A percentile compares a stretch with the other conserved stretches of the same genome.
These are phyloP conservation scores for Trichaptum fuscoviolaceum DNA, from an alignment of 768 basidiomycete species.

Conservation along the genomic window DNA sequence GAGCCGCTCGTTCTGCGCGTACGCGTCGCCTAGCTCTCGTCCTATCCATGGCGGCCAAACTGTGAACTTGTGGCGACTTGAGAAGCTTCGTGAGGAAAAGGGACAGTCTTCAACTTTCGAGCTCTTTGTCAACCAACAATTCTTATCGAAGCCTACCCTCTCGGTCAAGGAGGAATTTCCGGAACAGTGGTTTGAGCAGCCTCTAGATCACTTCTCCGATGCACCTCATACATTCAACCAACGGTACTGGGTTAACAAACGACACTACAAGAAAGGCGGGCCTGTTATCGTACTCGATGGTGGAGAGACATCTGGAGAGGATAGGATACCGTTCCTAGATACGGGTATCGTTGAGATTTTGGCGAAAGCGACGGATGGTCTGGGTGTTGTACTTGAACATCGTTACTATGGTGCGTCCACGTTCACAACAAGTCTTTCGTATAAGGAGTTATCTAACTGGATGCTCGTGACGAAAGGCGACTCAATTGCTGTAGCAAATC, in stretches of 20 bases:
- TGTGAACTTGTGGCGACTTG: background rate
- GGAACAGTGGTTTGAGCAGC: conserved; percentile 74
- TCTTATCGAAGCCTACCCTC: background rate
- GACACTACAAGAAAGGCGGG: conserved; percentile 70
- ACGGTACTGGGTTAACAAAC: conserved; percentile 87
- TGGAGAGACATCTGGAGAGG: conserved; percentile 85
- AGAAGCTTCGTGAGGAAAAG: background rate
- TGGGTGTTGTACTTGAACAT: conserved; percentile 90
- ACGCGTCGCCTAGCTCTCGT: background rate
- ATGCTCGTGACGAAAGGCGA: conserved; percentile 37
- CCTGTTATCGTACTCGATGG: conserved; percentile 92
- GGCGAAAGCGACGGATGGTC: conserved; percentile 76
- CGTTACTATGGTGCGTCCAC: conserved; percentile 70
- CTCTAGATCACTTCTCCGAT: conserved; percentile 73
- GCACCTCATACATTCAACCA: conserved; percentile 65
- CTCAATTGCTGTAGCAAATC: conserved; percentile 69
- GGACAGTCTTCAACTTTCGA: background rate
- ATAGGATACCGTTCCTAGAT: conserved; percentile 42
- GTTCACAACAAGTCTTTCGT: conserved; percentile 12
- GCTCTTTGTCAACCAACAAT: background rate
- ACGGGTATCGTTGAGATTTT: conserved; percentile 83
- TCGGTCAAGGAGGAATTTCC: conserved; percentile 34
- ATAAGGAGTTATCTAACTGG: background rate
- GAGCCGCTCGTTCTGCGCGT: background rate
- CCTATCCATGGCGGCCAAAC: background rate